phyloP scores from a whole-genome alignment of 345 rosid species.

The Hypericum androsaemum region DNA sequence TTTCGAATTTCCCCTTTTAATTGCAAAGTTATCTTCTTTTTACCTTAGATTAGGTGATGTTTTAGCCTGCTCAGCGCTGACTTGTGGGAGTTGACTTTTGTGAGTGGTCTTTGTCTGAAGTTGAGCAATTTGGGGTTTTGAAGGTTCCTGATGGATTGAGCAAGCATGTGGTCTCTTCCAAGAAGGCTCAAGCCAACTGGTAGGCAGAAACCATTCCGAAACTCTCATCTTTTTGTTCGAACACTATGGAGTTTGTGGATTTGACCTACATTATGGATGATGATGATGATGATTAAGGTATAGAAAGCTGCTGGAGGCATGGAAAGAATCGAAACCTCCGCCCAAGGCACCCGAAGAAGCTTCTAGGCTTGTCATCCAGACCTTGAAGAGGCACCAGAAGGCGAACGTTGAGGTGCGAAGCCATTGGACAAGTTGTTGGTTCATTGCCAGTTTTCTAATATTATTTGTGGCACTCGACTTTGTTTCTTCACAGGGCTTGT shows the following conservation, averaged over 20 bases:
- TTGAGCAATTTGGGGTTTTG: background rate
- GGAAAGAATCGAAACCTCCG: constrained; percentile 67
- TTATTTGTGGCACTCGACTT: constrained; percentile 1
- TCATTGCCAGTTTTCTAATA: background rate
- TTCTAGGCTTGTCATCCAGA: constrained; percentile 45
- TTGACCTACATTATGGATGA: constrained; percentile 3
- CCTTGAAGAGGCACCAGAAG: constrained; percentile 51
- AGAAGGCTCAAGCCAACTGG: constrained; percentile 90
- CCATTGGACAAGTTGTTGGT: background rate
- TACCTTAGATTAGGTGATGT: background rate
- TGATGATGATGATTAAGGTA: constrained; percentile 37
- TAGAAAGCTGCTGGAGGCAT: constrained; percentile 62
- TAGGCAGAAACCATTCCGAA: constrained; percentile 19
- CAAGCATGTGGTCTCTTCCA: constrained; percentile 59
- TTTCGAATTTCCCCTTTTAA: background rate
- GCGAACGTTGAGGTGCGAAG: constrained; percentile 74
- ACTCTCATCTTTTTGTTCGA: background rate
- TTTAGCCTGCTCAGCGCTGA: constrained; percentile 1
- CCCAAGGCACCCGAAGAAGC: constrained; percentile 66
- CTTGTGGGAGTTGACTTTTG: background rate
- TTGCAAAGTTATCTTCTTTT: background rate
- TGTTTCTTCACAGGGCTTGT: constrained; percentile 41
- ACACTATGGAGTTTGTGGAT: constrained; percentile 8
- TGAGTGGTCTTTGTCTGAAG: background rate
- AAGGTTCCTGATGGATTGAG: constrained; percentile 74